Base-by-base conservation (phyloP, 202 grass and related monocot genomes). In the Panicum virgatum region DNA sequence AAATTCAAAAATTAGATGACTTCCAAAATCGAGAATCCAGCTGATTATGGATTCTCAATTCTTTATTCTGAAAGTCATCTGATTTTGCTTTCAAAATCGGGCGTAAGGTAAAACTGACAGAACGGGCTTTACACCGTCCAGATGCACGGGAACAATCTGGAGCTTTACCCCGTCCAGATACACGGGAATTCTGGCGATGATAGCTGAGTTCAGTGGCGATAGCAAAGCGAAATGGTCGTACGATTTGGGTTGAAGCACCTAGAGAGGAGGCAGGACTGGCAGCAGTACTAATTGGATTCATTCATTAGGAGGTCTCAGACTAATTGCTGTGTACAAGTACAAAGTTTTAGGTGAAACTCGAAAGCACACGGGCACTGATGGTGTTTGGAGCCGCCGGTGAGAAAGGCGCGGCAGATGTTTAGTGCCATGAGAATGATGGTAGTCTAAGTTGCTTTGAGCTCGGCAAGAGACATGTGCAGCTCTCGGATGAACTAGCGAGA, bases 181-280 rank as follows among this genome's bases (percentile, higher is more conserved):
- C 64, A 85, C 22, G 40, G 74, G 50, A 29, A 22, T 56, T 58
- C 20, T n/a, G 29, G 66, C 7, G 40, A 62, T 20, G 47, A 46
- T 63, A 30, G 34, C 29, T 52, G 15, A 57, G 16, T 48, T 71
- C 40, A 48, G 30, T 62, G 51, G 60, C 51, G 60, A 44, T 13
- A 66, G 37, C 48, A 34, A 39, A 66, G 32, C 5, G 12, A 45
- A 20, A 56, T 36, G n/a, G 19, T 58, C 2, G 22, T 81, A 43
- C 15, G 16, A 37, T 82, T 82, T 54, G 25, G 54, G 45, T 77
- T 87, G 50, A 77, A 56, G 72, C 19, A 86, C 34, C 66, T 22
- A 79, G 64, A 63, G 66, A 54, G 45, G 45, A 12, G 54, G 57
- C 45, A 62, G 16, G 12, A 34, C 56, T 22, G 44, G 59, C 29